phyloP scores from a whole-genome alignment of 2,329 filamentous ascomycete genomes.

The Fusarium chuoi region DNA sequence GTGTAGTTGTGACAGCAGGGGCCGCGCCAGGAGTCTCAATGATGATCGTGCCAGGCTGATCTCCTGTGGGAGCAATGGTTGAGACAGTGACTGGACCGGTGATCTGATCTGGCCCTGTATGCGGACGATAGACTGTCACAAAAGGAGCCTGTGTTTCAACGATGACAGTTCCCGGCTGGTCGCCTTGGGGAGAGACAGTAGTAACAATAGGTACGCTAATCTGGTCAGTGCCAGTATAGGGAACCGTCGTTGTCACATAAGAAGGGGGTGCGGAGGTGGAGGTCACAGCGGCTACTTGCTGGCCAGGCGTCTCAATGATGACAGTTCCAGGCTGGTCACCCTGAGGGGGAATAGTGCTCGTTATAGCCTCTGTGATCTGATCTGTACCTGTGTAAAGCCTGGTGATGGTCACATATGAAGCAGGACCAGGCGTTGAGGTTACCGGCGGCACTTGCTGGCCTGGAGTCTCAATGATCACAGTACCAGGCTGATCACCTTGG shows the following conservation, averaged over 20 bases:
- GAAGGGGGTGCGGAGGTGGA: background rate
- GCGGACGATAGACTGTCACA: slow-evolving; percentile 1
- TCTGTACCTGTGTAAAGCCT: slow-evolving; percentile 17
- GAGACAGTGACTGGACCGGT: slow-evolving; percentile 22
- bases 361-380: slow-evolving; percentile 6
- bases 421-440: background rate
- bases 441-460: background rate
- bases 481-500: background rate
- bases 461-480: slow-evolving; percentile 14
- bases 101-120: slow-evolving; percentile 16
- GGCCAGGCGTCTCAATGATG: slow-evolving; percentile 16
- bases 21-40: slow-evolving; percentile 9
- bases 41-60: slow-evolving; percentile 20
- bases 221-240: slow-evolving; percentile 8
- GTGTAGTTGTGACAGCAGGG: slow-evolving; percentile 16
- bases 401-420: slow-evolving; percentile 8
- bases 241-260: slow-evolving; percentile 20
- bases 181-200: slow-evolving; percentile 11
- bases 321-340: slow-evolving; percentile 26
- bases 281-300: background rate
- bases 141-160: slow-evolving; percentile 21
- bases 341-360: slow-evolving; percentile 13
- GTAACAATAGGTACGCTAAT: slow-evolving; percentile 5
- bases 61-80: slow-evolving; percentile 14
- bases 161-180: slow-evolving; percentile 24